Evolutionary conservation across 2,329 filamentous ascomycete genomes (phyloP), one percentile per base, ranked within the genome.

Genomic region (Clonostachys chloroleuca): DNA sequence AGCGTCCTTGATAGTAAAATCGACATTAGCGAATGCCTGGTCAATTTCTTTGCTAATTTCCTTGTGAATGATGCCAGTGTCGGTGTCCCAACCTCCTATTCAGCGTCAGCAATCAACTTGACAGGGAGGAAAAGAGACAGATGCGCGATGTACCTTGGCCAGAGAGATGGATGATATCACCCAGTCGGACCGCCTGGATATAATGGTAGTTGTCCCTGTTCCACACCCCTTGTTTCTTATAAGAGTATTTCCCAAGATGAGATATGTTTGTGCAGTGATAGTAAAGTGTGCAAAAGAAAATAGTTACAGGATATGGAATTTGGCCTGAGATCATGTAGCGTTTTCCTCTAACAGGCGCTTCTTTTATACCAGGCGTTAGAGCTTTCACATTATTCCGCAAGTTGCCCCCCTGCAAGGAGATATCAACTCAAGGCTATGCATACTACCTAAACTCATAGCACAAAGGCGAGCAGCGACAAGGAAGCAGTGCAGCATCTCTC

Each of bases 21-120:
- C 77, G 12, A 83, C 74, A 47, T 84, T 85, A 4, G 57, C 60
- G 53, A 84, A 84, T 0, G 79, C 76, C 46, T 72, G 67, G 44
- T 75, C 73, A 42, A 79, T 73, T 45, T 79, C 65, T 0, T 61
- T 65, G 42, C 69, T 66, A 40, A 74, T 62, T 12, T 74, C 67
- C 3, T 53, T 54, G 47, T 53, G 43, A 47, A 72, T 44, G 9
- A 49, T 51, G 7, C 54, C 50, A 2, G 51, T 61, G 5, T 57
- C 34, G 16, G 56, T 60, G 34, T 65, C 49, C 64, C 63, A 68
- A 14, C 58, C 64, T 24, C 62, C 65, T 66, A 37, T 12, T 30
- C 20, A 24, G 20, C 7, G 20, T 24, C 6, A 24, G 37, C 16
- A 13, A 17, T 6, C 37, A 16, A 42, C 6, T 40, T 9, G 18